These are phyloP conservation scores for Aspergillus sergii DNA, from an alignment of 2,329 filamentous ascomycete genomes.

Conservation along the genomic window DNA sequence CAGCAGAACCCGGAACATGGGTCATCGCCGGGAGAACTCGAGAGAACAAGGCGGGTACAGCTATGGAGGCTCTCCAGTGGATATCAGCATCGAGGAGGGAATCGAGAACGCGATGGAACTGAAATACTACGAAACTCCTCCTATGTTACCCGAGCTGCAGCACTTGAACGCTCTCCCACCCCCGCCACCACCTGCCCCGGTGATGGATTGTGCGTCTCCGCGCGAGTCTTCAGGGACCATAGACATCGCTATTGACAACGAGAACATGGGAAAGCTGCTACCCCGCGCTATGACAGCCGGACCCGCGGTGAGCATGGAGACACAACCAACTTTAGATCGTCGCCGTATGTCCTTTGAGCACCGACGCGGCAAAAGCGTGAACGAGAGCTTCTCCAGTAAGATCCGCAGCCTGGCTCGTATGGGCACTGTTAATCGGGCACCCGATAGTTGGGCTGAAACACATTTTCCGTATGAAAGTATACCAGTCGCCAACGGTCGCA, in stretches of 20 bases:
- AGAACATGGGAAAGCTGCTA: slow-evolving; percentile 37
- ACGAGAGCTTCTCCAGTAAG: slow-evolving; percentile 59
- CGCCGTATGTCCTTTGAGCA: slow-evolving; percentile 50
- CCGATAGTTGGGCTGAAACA: slow-evolving; percentile 28
- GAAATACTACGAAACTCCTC: slow-evolving; percentile 38
- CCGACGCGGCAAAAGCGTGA: slow-evolving; percentile 58
- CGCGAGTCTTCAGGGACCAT: slow-evolving; percentile 43
- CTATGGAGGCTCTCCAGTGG: slow-evolving; percentile 41
- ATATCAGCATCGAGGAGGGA: slow-evolving; percentile 58
- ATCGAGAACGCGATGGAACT: slow-evolving; percentile 42
- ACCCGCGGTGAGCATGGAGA: slow-evolving; percentile 31
- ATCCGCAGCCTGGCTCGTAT: slow-evolving; percentile 59
- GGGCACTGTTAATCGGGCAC: slow-evolving; percentile 53
- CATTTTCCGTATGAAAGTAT: slow-evolving; percentile 32
- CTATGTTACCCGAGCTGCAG: slow-evolving; percentile 63
- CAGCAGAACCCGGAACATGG: slow-evolving; percentile 37
- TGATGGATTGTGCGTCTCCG: slow-evolving; percentile 26
- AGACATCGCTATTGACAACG: slow-evolving; percentile 45
- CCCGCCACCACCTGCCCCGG: slow-evolving; percentile 45
- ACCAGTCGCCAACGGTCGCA: slow-evolving; percentile 22
- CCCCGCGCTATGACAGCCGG: slow-evolving; percentile 41
- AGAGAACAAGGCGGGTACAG: slow-evolving; percentile 28
- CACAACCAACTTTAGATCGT: slow-evolving; percentile 31
- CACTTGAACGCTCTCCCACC: slow-evolving; percentile 61
- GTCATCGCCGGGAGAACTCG: slow-evolving; percentile 36